Evolutionary conservation across 1,284 basidiomycete genomes (phyloP).

Genomic region (Cryptococcus hybrid): DNA sequence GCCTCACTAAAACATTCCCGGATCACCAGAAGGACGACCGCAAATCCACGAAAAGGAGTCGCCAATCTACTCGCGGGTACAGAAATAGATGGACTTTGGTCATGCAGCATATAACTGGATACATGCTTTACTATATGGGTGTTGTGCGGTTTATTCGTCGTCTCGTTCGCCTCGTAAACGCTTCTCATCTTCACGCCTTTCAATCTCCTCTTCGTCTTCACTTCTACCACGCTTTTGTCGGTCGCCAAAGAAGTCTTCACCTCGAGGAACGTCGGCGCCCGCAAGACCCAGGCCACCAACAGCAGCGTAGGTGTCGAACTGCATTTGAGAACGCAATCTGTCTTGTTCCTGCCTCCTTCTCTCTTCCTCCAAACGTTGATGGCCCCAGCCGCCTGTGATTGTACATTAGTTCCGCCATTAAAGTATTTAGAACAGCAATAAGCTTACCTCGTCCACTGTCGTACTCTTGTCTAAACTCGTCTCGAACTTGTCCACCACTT

Average conservation of each 20-base stretch:
- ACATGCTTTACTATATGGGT: neutral
- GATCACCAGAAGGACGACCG: slow-evolving; percentile 76
- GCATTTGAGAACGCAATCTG: slow-evolving; percentile 69
- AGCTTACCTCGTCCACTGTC: slow-evolving; percentile 73
- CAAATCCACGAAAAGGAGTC: slow-evolving; percentile 88
- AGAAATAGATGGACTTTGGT: slow-evolving; percentile 57
- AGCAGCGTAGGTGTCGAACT: slow-evolving; percentile 83
- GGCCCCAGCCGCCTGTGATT: slow-evolving; percentile 77
- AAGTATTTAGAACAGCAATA: too few relatives aligned
- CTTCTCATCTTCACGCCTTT: slow-evolving; percentile 42
- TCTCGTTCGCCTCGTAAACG: slow-evolving; percentile 41
- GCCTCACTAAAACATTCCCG: slow-evolving; percentile 91
- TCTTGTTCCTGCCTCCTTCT: slow-evolving; percentile 67
- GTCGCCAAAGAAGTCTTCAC: slow-evolving; percentile 38
- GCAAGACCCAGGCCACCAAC: slow-evolving; percentile 73
- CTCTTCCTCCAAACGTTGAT: slow-evolving; percentile 53
- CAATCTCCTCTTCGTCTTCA: slow-evolving; percentile 30
- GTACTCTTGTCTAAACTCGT: slow-evolving; percentile 97
- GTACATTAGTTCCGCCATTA: neutral
- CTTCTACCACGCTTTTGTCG: slow-evolving; percentile 34
- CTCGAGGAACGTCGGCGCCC: slow-evolving; percentile 67
- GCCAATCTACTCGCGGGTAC: slow-evolving; percentile 73
- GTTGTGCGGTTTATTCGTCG: slow-evolving; percentile 22
- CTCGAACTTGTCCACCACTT: slow-evolving; percentile 92
- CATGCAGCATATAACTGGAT: slow-evolving; percentile 7